Base-by-base conservation (phyloP, 2,329 filamentous ascomycete genomes). In the Colletotrichum eleusines region DNA sequence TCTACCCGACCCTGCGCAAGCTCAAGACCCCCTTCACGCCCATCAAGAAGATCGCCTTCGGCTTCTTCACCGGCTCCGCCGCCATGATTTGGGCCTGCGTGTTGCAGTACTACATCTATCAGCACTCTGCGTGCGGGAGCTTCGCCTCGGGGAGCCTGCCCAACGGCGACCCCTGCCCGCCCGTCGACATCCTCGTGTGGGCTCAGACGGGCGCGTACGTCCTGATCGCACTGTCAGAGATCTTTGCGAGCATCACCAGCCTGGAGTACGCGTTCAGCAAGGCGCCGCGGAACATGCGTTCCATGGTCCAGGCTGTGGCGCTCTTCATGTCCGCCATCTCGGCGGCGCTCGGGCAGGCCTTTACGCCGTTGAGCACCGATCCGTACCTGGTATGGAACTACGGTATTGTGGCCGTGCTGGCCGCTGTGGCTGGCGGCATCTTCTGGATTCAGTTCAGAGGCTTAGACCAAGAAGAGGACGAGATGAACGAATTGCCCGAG, bases 181-280 rank as follows among this genome's bases (percentile, higher is more conserved):
- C 86, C 72, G 84, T 87, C 8, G 77, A 81, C 20, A 80, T 94
- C 81, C 91, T 86, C 72, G 91, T 94, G 64, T 90, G 88, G 87
- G 83, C 83, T 2, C 87, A 89, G 78, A 84, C 84, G 0, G 83
- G 84, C 4, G 79, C 84, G 0, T 87, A 86, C 74, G 78, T 86
- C 5, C 80, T 87, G 62, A 81, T 86, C 63, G 85, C 83, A 3
- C 78, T 87, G 9, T 81, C 84, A 35, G 85, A 87, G 75, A 84
- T 87, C 57, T 81, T 84, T 66, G 83, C 84, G 1, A 84, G 82
- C 67, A 86, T 87, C 73, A 87, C 85, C 1, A 88, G 87, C 16
- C 86, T 93, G 20, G 92, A 94, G 80, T 94, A 93, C 74, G 92
- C 92, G 28, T 94, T 90, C 81, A 91, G 91, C 76, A 94, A 94